Evolutionary conservation across 2,329 filamentous ascomycete species (phyloP).

Genomic region (Fusarium equiseti): DNA sequence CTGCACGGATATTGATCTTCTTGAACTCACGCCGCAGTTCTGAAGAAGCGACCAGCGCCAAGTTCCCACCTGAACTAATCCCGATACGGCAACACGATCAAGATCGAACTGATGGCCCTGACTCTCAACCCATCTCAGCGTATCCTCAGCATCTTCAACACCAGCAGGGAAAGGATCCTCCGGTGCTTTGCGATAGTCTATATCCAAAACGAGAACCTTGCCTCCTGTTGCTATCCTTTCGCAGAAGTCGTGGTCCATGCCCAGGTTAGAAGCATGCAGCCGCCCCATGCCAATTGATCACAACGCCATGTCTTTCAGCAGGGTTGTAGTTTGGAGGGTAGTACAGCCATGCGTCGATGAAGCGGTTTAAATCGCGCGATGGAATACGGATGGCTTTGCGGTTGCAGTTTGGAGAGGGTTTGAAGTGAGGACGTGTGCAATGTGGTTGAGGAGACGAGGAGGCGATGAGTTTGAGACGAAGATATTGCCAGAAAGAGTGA

Average conservation of each 20-base stretch:
- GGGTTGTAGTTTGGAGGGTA: conserved; percentile 17
- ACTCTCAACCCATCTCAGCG: conserved; percentile 48
- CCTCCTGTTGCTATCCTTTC: conserved; percentile 48
- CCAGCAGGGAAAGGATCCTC: conserved; percentile 55
- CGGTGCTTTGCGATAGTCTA: conserved; percentile 57
- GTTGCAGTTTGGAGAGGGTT: conserved; percentile 14
- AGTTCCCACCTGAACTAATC: conserved; percentile 61
- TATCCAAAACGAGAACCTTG: conserved; percentile 46
- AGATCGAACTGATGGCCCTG: conserved; percentile 49
- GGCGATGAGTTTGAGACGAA: conserved; percentile 28
- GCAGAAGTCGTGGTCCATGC: conserved; percentile 56
- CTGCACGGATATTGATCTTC: conserved; percentile 60
- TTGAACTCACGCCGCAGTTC: conserved; percentile 42
- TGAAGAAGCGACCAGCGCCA: conserved; percentile 53
- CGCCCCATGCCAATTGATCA: conserved; percentile 55
- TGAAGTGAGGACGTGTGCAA: conserved; percentile 23
- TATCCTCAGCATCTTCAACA: conserved; percentile 53
- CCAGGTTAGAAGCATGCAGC: conserved; percentile 52
- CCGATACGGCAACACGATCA: conserved; percentile 56
- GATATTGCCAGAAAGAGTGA: conserved; percentile 26
- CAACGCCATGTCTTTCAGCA: conserved; percentile 29
- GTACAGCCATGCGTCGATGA: conserved; percentile 50
- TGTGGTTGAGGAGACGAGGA: conserved; percentile 36
- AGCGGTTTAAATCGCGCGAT: conserved; percentile 45
- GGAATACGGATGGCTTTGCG: conserved; percentile 44